A percentile compares a stretch with the other conserved stretches of the same genome.
Conservation (phyloP, 441 rosid species). For the Croton setiger region DNA sequence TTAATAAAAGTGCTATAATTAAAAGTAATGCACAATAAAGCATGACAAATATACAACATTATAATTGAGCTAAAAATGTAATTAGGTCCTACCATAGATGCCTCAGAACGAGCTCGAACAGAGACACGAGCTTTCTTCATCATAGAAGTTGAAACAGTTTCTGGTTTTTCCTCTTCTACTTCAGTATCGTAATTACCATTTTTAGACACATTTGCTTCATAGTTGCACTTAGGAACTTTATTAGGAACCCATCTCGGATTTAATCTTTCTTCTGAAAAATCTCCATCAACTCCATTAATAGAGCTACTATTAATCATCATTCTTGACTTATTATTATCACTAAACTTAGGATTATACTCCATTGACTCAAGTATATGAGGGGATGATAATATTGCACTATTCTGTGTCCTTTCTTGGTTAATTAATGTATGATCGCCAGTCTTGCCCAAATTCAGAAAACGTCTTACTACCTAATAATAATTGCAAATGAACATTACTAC, state of each 20-base stretch:
- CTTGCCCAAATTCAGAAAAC: slow-evolving; percentile 47
- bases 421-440: slow-evolving; percentile 29
- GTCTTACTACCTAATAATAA: slow-evolving; percentile 34
- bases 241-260: slow-evolving; percentile 41
- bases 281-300: slow-evolving; percentile 3
- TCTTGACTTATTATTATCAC: slow-evolving; percentile 14
- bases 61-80: not conserved
- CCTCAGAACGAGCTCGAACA: slow-evolving; percentile 89
- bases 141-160: slow-evolving; percentile 44
- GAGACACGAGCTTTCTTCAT: slow-evolving; percentile 95
- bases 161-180: slow-evolving; percentile 31
- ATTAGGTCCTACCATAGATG: slow-evolving; percentile 59
- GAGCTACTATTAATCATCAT: not conserved
- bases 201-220: slow-evolving; percentile 8
- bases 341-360: slow-evolving; percentile 4
- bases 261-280: slow-evolving; percentile 36
- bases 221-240: slow-evolving; percentile 37
- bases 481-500: too few relatives aligned
- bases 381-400: slow-evolving; percentile 13
- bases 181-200: slow-evolving; percentile 37
- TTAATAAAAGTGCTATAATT: not conserved
- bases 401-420: slow-evolving; percentile 40
- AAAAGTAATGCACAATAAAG: not conserved
- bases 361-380: slow-evolving; percentile 39
- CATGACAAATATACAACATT: too few relatives aligned